Conservation (phyloP, 2,329 filamentous ascomycete genomes). For the Pseudogymnoascus sp. region DNA sequence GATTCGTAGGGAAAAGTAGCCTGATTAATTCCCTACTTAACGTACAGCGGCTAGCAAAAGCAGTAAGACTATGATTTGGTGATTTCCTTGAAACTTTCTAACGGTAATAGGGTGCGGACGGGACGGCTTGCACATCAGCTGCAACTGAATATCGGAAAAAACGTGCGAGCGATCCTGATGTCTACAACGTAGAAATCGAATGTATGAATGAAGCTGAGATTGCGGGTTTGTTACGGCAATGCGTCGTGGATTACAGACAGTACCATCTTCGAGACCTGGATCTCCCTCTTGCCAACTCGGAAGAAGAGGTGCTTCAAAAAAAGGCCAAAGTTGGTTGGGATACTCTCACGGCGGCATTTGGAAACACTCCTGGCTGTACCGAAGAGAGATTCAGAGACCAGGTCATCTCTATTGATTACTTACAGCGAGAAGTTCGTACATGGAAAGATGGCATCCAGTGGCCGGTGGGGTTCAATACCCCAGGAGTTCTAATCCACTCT, state of each 20-base stretch:
- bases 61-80: slow-evolving; percentile 10
- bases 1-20: slow-evolving; percentile 16
- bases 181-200: slow-evolving; percentile 16
- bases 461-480: slow-evolving; percentile 13
- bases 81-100: neutral
- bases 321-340: slow-evolving; percentile 16
- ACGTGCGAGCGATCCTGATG: slow-evolving; percentile 11
- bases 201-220: slow-evolving; percentile 15
- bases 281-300: neutral
- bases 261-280: slow-evolving; percentile 14
- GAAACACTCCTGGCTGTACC: slow-evolving; percentile 8
- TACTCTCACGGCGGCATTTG: slow-evolving; percentile 14
- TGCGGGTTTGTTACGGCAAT: slow-evolving; percentile 15
- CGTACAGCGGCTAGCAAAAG: slow-evolving; percentile 14
- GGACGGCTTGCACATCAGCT: slow-evolving; percentile 14
- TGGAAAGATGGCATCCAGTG: slow-evolving; percentile 15
- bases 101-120: slow-evolving; percentile 12
- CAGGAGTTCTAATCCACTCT: slow-evolving; percentile 6
- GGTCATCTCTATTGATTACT: slow-evolving; percentile 6
- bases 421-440: slow-evolving; percentile 11
- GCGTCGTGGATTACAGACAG: slow-evolving; percentile 15
- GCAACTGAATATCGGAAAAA: slow-evolving; percentile 16
- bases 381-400: slow-evolving; percentile 11
- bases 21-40: slow-evolving; percentile 17
- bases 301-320: slow-evolving; percentile 9